phyloP scores from a whole-genome alignment of 2,329 filamentous ascomycete genomes.

The Pseudogymnoascus sp. region DNA sequence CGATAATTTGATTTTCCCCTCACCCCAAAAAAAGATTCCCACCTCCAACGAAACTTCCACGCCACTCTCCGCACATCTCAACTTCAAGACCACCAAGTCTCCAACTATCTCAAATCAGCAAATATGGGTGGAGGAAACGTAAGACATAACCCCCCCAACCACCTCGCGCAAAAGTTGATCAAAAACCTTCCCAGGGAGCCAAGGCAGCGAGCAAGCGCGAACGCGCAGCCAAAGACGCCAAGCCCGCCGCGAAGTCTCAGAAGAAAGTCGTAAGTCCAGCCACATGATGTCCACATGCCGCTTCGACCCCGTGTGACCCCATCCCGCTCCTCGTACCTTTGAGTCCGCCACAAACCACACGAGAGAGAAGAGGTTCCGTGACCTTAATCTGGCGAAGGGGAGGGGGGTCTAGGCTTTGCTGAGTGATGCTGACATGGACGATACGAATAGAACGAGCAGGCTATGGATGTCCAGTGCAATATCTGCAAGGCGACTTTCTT shows the following conservation, averaged over 20 bases:
- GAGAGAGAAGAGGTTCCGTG: neutral
- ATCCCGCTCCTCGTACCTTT: neutral
- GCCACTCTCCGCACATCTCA: neutral
- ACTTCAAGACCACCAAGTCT: neutral
- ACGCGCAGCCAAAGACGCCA: slow-evolving; percentile 56
- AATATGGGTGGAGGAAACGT: slow-evolving; percentile 8
- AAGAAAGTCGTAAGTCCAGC: slow-evolving; percentile 50
- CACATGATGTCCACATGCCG: neutral
- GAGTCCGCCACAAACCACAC: neutral
- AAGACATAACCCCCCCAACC: slow-evolving; percentile 3
- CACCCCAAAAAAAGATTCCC: neutral
- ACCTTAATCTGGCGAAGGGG: neutral
- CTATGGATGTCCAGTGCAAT: slow-evolving; percentile 68
- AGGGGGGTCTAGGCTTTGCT: neutral
- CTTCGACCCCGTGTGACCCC: neutral
- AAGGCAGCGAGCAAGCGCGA: slow-evolving; percentile 65
- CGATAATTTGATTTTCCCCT: neutral
- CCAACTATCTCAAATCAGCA: neutral
- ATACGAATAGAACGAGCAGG: slow-evolving; percentile 53
- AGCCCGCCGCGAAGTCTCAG: slow-evolving; percentile 54
- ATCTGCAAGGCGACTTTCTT: slow-evolving; percentile 73
- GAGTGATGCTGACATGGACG: neutral
- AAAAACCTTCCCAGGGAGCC: slow-evolving; percentile 40
- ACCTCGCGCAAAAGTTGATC: neutral
- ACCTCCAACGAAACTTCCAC: neutral